These are phyloP conservation scores for Wickerhamomyces hampshirensis DNA, from an alignment of 805 yeast species.

Conservation along the genomic window DNA sequence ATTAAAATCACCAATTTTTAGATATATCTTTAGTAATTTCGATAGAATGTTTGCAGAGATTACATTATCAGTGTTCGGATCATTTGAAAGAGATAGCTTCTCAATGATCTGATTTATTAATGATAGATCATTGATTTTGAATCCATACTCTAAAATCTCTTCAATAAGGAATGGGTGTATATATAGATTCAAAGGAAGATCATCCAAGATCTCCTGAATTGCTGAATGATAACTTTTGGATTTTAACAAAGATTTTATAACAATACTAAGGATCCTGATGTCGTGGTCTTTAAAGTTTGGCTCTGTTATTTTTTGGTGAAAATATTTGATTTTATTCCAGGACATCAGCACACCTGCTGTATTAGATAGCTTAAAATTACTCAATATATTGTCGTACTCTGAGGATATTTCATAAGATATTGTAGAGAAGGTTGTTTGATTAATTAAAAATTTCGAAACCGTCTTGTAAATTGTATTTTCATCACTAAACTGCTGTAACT, in stretches of 20 bases:
- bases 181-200: slow-evolving; percentile 10
- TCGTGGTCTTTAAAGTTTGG: slow-evolving; percentile 9
- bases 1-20: slow-evolving; percentile 15
- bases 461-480: slow-evolving; percentile 4
- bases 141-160: slow-evolving; percentile 13
- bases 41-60: slow-evolving; percentile 14
- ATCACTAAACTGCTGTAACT: slow-evolving; percentile 8
- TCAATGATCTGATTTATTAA: slow-evolving; percentile 15
- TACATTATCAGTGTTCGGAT: slow-evolving; percentile 2
- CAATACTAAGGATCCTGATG: slow-evolving; percentile 7
- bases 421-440: slow-evolving; percentile 7
- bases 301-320: slow-evolving; percentile 10
- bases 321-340: slow-evolving; percentile 17
- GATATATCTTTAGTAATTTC: slow-evolving; percentile 13
- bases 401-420: slow-evolving; percentile 3
- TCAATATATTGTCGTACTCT: slow-evolving; percentile 12
- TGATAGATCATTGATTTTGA: slow-evolving; percentile 4
- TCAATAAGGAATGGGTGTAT: slow-evolving; percentile 11
- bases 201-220: slow-evolving; percentile 16
- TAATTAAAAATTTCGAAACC: slow-evolving; percentile 9
- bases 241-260: slow-evolving; percentile 13
- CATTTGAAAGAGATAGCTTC: background rate
- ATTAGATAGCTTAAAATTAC: slow-evolving; percentile 14
- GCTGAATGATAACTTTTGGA: slow-evolving; percentile 8
- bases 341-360: slow-evolving; percentile 16